A percentile compares a stretch with the other conserved stretches of the same genome.
Conservation (phyloP, 257 asterid genomes). For the Scutellaria minor region DNA sequence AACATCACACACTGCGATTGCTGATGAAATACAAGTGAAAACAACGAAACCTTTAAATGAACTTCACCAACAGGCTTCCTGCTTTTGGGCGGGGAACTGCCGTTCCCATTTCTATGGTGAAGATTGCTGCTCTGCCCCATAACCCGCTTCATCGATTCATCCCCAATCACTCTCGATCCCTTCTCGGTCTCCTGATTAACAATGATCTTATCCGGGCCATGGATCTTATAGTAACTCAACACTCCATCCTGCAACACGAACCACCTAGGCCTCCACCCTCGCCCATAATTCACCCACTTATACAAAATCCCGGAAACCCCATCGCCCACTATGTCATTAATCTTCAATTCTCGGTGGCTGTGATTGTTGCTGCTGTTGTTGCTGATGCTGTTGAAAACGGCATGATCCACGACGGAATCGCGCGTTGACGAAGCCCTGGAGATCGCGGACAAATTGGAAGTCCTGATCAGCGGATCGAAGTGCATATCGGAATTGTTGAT, state of each 20-base stretch:
- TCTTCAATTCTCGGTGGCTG: constrained; percentile 58
- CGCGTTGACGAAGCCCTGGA: constrained; percentile 52
- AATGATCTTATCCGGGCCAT: constrained; percentile 82
- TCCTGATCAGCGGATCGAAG: constrained; percentile 37
- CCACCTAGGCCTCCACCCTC: constrained; percentile 98
- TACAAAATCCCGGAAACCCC: constrained; percentile 80
- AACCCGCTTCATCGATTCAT: constrained; percentile 65
- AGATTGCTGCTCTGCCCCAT: constrained; percentile 37
- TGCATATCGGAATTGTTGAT: constrained; percentile 45
- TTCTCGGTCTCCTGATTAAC: constrained; percentile 65
- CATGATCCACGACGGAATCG: constrained; percentile 35
- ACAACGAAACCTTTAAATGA: constrained; percentile 51
- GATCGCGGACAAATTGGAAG: constrained; percentile 41
- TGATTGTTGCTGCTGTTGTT: constrained; percentile 38
- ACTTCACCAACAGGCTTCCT: constrained; percentile 90
- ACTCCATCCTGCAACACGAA: constrained; percentile 95
- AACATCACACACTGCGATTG: constrained; percentile 11
- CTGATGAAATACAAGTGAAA: constrained; percentile 18
- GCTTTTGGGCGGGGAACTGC: constrained; percentile 43
- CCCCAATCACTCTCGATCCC: constrained; percentile 92
- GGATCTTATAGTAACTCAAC: constrained; percentile 91
- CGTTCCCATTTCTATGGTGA: constrained; percentile 41
- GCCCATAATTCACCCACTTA: constrained; percentile 98
- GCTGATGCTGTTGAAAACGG: constrained; percentile 19
- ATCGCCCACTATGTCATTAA: constrained; percentile 81